A percentile compares a stretch with the other conserved stretches of the same genome.
Evolutionary conservation across 2,329 filamentous ascomycete genomes (phyloP).

Genomic region (Sporothrix brunneoviolacea): DNA sequence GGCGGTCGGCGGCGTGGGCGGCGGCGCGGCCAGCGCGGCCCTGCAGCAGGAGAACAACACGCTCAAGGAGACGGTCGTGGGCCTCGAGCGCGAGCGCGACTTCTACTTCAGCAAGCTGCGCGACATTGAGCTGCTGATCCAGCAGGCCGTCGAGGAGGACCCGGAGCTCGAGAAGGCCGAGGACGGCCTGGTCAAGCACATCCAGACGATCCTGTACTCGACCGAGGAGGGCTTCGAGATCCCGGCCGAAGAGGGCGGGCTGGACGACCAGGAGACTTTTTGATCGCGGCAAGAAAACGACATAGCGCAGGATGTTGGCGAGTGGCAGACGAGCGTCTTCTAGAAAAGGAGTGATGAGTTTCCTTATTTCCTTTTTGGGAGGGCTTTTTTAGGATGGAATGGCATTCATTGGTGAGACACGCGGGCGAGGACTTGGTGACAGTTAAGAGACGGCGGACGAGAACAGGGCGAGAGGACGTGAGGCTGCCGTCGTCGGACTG

Average conservation of each 20-base stretch:
- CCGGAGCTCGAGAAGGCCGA: conserved; percentile 93
- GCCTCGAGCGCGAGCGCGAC: conserved; percentile 90
- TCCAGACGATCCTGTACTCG: conserved; percentile 94
- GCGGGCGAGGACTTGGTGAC: neutral
- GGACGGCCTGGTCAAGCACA: conserved; percentile 85
- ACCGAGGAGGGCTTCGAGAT: conserved; percentile 93
- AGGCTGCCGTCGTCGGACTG: too few species aligned
- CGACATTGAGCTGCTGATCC: conserved; percentile 91
- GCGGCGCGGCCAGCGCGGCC: conserved; percentile 60
- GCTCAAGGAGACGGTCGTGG: conserved; percentile 90
- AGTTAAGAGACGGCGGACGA: too few species aligned
- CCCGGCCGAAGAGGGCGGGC: conserved; percentile 62
- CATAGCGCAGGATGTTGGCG: too few species aligned
- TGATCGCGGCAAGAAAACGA: too few species aligned
- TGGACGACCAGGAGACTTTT: conserved; percentile 76
- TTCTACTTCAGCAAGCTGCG: conserved; percentile 99
- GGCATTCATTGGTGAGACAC: too few species aligned
- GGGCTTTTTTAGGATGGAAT: too few species aligned
- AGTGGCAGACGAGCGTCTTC: too few species aligned
- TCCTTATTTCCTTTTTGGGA: too few species aligned
- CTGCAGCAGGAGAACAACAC: conserved; percentile 79
- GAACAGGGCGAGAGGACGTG: too few species aligned
- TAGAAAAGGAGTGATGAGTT: too few species aligned
- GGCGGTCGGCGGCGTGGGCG: conserved; percentile 28
- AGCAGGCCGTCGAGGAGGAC: conserved; percentile 87